Base-by-base conservation (phyloP, 768 basidiomycete species). In the Suillus plorans region DNA sequence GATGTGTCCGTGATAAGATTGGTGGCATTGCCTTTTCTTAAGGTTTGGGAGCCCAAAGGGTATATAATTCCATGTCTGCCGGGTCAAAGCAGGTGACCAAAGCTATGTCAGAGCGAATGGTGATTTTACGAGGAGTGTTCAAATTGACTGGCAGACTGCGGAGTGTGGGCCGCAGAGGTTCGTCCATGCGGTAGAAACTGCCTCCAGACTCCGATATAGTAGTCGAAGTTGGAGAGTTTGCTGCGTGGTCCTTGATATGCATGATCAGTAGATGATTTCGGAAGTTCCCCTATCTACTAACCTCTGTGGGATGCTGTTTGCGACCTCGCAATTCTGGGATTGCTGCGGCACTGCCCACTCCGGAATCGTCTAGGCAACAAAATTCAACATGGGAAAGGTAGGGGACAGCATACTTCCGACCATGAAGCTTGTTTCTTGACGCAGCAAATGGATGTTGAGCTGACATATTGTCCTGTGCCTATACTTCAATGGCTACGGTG, bases 51-150 rank as follows among this genome's bases (percentile, higher is more conserved):
- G 81, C 89, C 92, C 92, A 94, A 12, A 93, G 80, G 53, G 87
- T 85, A 69, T 93, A 92, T 25, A 94, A 80, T 68, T 92, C 89
- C 77, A 82, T 87, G 76, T 94, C 92, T 28, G 83, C 80, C 16
- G 86, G 83, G 74, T 94, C 91, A 69, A 94, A 94, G 67, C 85
- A 89, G 41, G 90, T 90, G 63, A 86, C 72, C 49, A 92, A 78
- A 8, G 88, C 77, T 5, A 88, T 84, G 73, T 93, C 91, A 28
- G 86, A 78, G 49, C 89, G 87, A 69, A 92, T 82, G 25, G 78
- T 68, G 41, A 82, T 72, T 69, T 76, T 81, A 73, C 74, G 79
- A 59, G 72, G 31, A 73, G 75, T 31, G 70, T 72, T 64, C 45
- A 75, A 70, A 58, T 68, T 68, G 64, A 52, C 67, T 63, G 44